Evolutionary conservation across 1,284 basidiomycete genomes (phyloP), one percentile per base, ranked within the genome.

Genomic region (Melampsora larici-populina): DNA sequence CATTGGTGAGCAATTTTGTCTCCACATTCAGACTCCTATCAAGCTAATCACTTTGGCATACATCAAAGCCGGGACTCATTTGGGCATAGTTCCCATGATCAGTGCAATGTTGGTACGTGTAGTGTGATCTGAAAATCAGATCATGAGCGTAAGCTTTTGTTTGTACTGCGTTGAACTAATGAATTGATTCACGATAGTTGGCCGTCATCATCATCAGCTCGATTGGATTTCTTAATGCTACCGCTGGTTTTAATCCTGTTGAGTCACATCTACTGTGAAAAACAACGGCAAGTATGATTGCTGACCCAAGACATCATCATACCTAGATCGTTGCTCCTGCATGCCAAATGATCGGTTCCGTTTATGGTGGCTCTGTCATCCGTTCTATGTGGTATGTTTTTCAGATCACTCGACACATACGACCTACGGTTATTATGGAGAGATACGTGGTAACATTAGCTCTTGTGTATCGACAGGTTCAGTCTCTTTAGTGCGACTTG

Each of bases 161-260:
- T 17, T 18, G 7, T 29, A 58, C n/a, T 29, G 7, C 33, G 43
- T 64, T 43, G 9, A 73, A 8, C 9, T n/a, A n/a, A 58, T 29
- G 18, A 26, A 31, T 29, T 46, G 33, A n/a, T n/a, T 51, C 33
- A 43, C 21, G 26, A 17, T 18, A 78, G 76, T 21, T 78, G 36
- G 68, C 69, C 4, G 43, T 62, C 33, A 55, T 71, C 1, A 71
- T 78, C 26, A 46, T 78, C 24, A 68, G 68, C n/a, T 78, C 76
- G 6, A 78, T 78, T 43, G 76, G 76, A 26, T 78, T 78, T 36
- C 60, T 78, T 4, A 78, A 78, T 33, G 76, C 76, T 33, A 78
- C 76, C 33, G 65, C 76, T 33, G 76, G 76, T 24, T 78, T 78
- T 21, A 78, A 78, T 78, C 76, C 76, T 55, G 76, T 77, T 78